phyloP scores from a whole-genome alignment of 192 early-diverging fungal genomes.

The Funneliformis geosporum region DNA sequence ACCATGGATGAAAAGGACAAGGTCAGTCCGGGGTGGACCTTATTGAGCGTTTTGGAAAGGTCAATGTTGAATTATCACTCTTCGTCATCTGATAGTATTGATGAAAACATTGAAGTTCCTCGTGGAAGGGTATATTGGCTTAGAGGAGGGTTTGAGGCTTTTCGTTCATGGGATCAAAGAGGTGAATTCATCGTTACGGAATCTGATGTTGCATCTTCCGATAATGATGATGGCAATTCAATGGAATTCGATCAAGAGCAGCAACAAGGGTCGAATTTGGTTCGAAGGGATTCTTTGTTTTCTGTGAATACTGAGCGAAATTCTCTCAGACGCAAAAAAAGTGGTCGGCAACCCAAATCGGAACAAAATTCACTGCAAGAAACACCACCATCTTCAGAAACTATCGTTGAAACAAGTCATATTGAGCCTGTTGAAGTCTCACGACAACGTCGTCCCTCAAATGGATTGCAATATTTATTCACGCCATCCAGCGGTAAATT shows the following conservation, averaged over 20 bases:
- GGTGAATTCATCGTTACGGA: conserved; percentile 34
- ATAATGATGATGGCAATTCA: conserved; percentile 27
- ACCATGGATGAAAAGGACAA: conserved; percentile 47
- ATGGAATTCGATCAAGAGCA: not conserved
- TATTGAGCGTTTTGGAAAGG: conserved; percentile 49
- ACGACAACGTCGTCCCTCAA: conserved; percentile 11
- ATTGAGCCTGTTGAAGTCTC: not conserved
- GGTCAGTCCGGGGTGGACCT: conserved; percentile 52
- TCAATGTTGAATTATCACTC: conserved; percentile 27
- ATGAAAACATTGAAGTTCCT: not conserved
- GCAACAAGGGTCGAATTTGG: not conserved
- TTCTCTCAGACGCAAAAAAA: conserved; percentile 19
- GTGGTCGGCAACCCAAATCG: not conserved
- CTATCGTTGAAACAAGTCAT: not conserved
- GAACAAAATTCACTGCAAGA: not conserved
- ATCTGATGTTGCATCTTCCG: not conserved
- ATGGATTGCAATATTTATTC: conserved; percentile 24
- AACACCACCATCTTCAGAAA: not conserved
- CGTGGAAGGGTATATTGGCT: conserved; percentile 43
- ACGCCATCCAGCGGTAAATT: not conserved
- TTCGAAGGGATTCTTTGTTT: conserved; percentile 43
- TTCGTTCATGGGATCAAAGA: conserved; percentile 42
- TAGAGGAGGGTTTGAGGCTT: conserved; percentile 54
- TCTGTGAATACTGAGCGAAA: conserved; percentile 40
- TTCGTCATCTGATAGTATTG: conserved; percentile 11